Evolutionary conservation across 257 asterid species (phyloP), one percentile per base, ranked within the genome.

Genomic region (Plantago elongata): DNA sequence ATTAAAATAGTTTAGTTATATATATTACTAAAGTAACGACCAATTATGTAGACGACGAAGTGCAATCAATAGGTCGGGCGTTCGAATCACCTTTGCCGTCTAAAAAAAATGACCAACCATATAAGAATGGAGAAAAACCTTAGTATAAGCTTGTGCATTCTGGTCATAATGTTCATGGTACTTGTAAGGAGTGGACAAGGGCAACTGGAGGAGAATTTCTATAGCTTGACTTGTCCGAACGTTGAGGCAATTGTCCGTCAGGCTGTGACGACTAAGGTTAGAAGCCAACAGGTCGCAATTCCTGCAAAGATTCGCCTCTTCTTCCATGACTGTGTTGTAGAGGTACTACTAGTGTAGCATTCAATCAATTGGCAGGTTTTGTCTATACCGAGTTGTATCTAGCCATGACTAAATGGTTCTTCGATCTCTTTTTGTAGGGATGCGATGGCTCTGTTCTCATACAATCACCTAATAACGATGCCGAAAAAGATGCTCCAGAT

Each of bases 261-360:
- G 57, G 80, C 67, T 1, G 85, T 88, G 9, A 9, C 2, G 6
- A 11, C 51, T 7, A 88, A 88, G 76, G 11, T 79, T 9, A 61
- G 38, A 22, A 22, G 27, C 51, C 75, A 79, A 69, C 74, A 85
- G 1, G 40, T 74, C 16, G 81, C 92, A 1, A 60, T 81, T 68
- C 95, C 96, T 2, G 89, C 86, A 49, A 83, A 88, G 9, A 72
- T 81, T 47, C 95, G 95, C 14, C 76, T 88, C 58, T 78, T 79
- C 48, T 83, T 88, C 77, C 96, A 88, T 4, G 92, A 88, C 63
- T 88, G 96, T 59, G 74, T 83, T 43, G 89, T 88, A 9, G 81
- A 79, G 83, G 95, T 81, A 58, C 12, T 13, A 9, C 22, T 12
- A 22, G 27, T 22, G 27, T 22, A 22, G 27, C 27, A 22, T 22